These are phyloP conservation scores for Pholiota adiposa DNA, from an alignment of 1,284 basidiomycete species.

Conservation along the genomic window DNA sequence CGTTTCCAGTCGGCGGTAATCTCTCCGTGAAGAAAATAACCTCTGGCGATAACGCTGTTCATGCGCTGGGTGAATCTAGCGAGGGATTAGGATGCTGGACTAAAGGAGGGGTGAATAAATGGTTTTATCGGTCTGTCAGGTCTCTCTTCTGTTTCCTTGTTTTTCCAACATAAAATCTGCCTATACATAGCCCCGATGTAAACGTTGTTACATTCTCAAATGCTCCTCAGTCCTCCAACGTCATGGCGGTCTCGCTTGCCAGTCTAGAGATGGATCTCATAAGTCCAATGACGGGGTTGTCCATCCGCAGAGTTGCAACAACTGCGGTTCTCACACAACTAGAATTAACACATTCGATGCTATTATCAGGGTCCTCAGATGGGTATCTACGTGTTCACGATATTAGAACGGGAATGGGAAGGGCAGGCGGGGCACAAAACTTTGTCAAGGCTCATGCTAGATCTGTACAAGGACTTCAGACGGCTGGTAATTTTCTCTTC, in stretches of 20 bases:
- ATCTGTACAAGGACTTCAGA: constrained; percentile 84
- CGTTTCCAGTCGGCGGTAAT: constrained; percentile 73
- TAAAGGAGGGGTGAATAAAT: constrained; percentile 83
- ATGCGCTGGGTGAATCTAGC: constrained; percentile 60
- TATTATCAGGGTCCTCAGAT: constrained; percentile 83
- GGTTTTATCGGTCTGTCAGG: constrained; percentile 65
- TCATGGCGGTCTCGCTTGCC: constrained; percentile 68
- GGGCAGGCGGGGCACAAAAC: constrained; percentile 48
- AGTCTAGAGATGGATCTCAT: constrained; percentile 71
- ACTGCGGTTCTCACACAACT: constrained; percentile 68
- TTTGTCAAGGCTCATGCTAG: constrained; percentile 79
- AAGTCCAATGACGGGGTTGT: constrained; percentile 75
- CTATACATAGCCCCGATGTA: constrained; percentile 39
- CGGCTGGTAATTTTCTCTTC: constrained; percentile 77
- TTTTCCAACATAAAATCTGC: not conserved
- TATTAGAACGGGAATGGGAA: constrained; percentile 65
- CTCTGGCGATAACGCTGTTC: constrained; percentile 77
- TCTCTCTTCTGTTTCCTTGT: not conserved
- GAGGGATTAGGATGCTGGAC: constrained; percentile 75
- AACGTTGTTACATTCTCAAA: constrained; percentile 66
- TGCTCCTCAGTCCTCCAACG: constrained; percentile 50
- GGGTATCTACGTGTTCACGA: constrained; percentile 88
- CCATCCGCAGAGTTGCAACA: constrained; percentile 61
- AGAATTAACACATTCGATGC: constrained; percentile 61
- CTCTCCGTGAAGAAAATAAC: constrained; percentile 73